These are phyloP conservation scores for Begonia loranthoides DNA, from an alignment of 306 rosid species.

Conservation along the genomic window DNA sequence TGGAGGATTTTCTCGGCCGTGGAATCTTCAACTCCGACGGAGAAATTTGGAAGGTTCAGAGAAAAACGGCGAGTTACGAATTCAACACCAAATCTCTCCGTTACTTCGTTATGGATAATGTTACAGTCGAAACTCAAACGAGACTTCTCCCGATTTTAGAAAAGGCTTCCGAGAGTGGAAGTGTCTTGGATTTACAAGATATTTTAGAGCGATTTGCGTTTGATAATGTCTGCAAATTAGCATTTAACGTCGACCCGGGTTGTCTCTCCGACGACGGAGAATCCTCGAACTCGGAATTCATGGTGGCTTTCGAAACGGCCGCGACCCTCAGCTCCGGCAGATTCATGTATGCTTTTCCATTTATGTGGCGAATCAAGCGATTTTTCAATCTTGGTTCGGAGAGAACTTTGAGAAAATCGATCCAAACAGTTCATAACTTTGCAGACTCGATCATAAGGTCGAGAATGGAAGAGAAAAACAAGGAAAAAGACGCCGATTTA, in stretches of 20 bases:
- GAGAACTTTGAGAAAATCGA: constrained; percentile 24
- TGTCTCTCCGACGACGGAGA: constrained; percentile 35
- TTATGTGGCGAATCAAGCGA: constrained; percentile 16
- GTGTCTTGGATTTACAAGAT: constrained; percentile 41
- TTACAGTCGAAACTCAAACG: constrained; percentile 24
- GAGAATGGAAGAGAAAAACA: constrained; percentile 18
- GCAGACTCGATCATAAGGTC: constrained; percentile 39
- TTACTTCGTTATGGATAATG: constrained; percentile 37
- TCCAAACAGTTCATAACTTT: constrained; percentile 28
- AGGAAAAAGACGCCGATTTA: constrained; percentile 16
- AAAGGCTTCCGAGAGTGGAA: constrained; percentile 9
- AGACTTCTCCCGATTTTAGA: constrained; percentile 35
- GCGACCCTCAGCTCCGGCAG: constrained; percentile 27
- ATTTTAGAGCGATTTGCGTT: constrained; percentile 54
- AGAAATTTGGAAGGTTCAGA: constrained; percentile 40
- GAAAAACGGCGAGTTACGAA: constrained; percentile 55
- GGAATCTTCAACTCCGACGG: constrained; percentile 70
- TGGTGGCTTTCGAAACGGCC: constrained; percentile 57
- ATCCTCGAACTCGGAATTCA: constrained; percentile 25
- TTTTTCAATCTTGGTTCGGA: constrained; percentile 34
- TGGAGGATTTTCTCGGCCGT: constrained; percentile 41
- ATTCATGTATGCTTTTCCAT: constrained; percentile 18
- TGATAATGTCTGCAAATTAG: constrained; percentile 56
- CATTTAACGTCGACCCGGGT: constrained; percentile 41
- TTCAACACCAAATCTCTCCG: constrained; percentile 55